Percentiles rank a stretch among this genome's conserved stretches.
These are phyloP conservation scores for Byssothecium circinans DNA, from an alignment of 2,329 filamentous ascomycete genomes.

Conservation along the genomic window DNA sequence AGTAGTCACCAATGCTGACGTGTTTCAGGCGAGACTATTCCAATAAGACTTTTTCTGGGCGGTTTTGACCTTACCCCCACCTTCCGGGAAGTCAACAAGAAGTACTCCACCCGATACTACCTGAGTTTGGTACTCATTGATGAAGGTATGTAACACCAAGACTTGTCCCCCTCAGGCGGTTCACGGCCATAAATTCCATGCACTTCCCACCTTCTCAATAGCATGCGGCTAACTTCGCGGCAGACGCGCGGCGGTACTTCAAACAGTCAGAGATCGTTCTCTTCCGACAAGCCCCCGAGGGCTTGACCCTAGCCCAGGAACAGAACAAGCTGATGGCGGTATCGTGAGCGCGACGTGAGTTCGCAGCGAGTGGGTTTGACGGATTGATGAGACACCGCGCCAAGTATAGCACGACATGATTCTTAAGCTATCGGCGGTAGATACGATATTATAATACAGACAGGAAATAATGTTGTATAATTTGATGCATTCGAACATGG, in stretches of 20 bases:
- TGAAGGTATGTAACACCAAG: conserved; percentile 63
- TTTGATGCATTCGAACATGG: background rate
- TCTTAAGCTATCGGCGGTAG: conserved; percentile 1
- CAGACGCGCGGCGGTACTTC: conserved; percentile 95
- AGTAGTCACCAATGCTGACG: conserved; percentile 20
- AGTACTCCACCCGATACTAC: conserved; percentile 98
- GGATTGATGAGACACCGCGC: conserved; percentile 7
- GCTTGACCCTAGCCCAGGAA: conserved; percentile 50
- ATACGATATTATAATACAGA: conserved; percentile 7
- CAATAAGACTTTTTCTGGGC: conserved; percentile 93
- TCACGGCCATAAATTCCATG: conserved; percentile 5
- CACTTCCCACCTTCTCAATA: conserved; percentile 27
- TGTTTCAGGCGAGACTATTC: conserved; percentile 76
- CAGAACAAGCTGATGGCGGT: conserved; percentile 49
- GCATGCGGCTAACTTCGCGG: conserved; percentile 17
- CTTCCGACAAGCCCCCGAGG: conserved; percentile 72
- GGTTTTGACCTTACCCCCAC: conserved; percentile 97
- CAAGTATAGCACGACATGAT: conserved; percentile 6
- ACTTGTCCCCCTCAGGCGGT: background rate
- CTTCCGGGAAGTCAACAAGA: conserved; percentile 99
- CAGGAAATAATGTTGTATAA: conserved; percentile 6
- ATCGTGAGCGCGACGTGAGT: conserved; percentile 26
- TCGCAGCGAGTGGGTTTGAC: background rate
- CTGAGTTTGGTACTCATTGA: conserved; percentile 94
- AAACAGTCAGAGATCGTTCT: conserved; percentile 99